Percentiles rank a stretch among this genome's conserved stretches.
phyloP scores from a whole-genome alignment of 148 eudicot genomes.

The Rhododendron simsii region DNA sequence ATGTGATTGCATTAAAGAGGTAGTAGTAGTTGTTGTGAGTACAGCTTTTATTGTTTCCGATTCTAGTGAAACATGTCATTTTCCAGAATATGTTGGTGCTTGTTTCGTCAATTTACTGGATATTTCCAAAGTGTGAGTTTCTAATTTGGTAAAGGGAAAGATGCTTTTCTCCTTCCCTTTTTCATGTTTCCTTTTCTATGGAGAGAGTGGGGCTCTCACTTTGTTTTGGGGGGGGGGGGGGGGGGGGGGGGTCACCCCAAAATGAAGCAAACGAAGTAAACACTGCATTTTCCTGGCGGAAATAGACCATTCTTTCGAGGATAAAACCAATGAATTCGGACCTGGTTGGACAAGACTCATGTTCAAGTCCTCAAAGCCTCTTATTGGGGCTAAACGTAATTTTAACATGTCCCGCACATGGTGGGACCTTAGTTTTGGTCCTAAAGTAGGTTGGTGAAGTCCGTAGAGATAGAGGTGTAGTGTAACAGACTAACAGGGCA shows the following conservation, averaged over 20 bases:
- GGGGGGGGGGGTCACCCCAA: not conserved
- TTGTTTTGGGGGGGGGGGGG: not conserved
- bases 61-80: slow-evolving; percentile 1
- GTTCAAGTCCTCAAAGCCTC: not conserved
- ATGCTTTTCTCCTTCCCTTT: not conserved
- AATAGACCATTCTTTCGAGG: not conserved
- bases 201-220: not conserved
- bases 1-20: slow-evolving; percentile 1
- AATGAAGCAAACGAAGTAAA: not conserved
- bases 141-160: slow-evolving; percentile 10
- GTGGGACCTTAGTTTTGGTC: not conserved
- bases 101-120: not conserved
- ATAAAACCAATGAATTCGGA: not conserved
- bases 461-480: not conserved
- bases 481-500: not conserved
- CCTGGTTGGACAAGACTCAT: not conserved
- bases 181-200: not conserved
- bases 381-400: not conserved
- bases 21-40: not conserved
- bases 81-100: not conserved
- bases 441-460: too few relatives aligned
- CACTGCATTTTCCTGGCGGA: not conserved
- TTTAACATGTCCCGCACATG: not conserved
- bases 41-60: slow-evolving; percentile 1
- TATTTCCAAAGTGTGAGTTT: not conserved